phyloP scores from a whole-genome alignment of 305 asterid species.

The Fraxinus xanthoxyloides region DNA sequence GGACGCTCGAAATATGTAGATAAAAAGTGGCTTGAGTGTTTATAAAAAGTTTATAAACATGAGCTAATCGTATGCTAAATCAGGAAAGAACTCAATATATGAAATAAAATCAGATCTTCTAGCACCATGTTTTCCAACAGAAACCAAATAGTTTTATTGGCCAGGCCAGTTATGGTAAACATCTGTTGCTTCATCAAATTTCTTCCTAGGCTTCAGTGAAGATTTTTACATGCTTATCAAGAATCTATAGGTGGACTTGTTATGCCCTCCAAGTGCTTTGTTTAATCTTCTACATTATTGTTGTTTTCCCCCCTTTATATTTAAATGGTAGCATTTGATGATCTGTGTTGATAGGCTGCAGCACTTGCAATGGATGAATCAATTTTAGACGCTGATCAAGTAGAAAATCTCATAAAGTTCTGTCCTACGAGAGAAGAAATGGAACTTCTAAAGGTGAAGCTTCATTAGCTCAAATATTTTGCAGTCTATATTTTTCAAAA shows the following conservation, averaged over 20 bases:
- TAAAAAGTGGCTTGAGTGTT: no score
- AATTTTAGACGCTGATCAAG: constrained; percentile 96
- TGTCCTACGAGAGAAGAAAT: constrained; percentile 99
- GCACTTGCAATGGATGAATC: constrained; percentile 97
- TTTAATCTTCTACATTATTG: background rate
- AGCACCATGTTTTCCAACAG: background rate
- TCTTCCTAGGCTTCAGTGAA: background rate
- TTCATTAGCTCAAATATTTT: constrained; percentile 15
- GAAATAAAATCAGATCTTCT: background rate
- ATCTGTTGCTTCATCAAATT: background rate
- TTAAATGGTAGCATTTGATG: constrained; percentile 1
- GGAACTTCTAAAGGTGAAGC: constrained; percentile 92
- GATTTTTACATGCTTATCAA: background rate
- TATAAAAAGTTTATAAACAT: no score
- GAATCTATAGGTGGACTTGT: background rate
- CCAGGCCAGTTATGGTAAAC: background rate
- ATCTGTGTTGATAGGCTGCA: constrained; percentile 68
- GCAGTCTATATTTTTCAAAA: constrained; percentile 11
- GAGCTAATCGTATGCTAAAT: background rate
- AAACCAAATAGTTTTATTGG: background rate
- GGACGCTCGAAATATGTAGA: no score
- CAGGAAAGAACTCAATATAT: background rate
- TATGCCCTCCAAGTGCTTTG: background rate
- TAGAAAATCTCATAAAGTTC: constrained; percentile 89
- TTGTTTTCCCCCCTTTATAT: background rate